Percentiles rank a stretch among this genome's conserved stretches.
Evolutionary conservation across 306 rosid species (phyloP).

Genomic region (Parietaria judaica): DNA sequence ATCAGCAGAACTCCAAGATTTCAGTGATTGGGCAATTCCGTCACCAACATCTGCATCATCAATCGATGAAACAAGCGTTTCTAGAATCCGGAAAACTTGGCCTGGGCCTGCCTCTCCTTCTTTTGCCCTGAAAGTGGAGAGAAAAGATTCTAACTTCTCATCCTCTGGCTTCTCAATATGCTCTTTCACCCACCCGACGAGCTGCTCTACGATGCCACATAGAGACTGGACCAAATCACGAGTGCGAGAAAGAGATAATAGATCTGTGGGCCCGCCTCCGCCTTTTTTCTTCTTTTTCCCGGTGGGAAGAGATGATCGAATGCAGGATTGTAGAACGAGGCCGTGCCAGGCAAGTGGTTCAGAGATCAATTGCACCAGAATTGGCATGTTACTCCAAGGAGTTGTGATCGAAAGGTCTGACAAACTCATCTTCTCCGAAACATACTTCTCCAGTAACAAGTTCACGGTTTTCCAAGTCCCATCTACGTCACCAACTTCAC

Average conservation of each 20-base stretch:
- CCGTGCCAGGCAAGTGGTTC: conserved; percentile 96
- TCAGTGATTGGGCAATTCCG: conserved; percentile 46
- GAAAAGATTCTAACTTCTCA: conserved; percentile 43
- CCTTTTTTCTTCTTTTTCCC: conserved; percentile 89
- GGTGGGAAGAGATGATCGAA: conserved; percentile 65
- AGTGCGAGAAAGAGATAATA: conserved; percentile 30
- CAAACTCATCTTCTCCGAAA: conserved; percentile 38
- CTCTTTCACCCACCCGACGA: conserved; percentile 51
- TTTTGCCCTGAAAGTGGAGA: conserved; percentile 33
- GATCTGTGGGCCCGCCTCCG: conserved; percentile 55
- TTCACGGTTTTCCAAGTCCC: conserved; percentile 57
- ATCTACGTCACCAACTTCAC: conserved; percentile 37
- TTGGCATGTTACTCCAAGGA: conserved; percentile 44
- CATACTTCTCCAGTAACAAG: conserved; percentile 61
- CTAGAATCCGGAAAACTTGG: conserved; percentile 43
- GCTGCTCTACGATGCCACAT: conserved; percentile 42
- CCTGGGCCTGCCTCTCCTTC: conserved; percentile 64
- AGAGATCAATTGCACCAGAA: conserved; percentile 60
- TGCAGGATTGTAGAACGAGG: conserved; percentile 69
- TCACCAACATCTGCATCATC: conserved; percentile 48
- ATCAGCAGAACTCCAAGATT: conserved; percentile 67
- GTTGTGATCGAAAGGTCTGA: conserved; percentile 37
- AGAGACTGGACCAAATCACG: conserved; percentile 50
- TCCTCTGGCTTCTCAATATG: conserved; percentile 52
- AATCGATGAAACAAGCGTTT: conserved; percentile 35